Percentiles rank a stretch among this genome's conserved stretches.
phyloP scores from a whole-genome alignment of 2,329 filamentous ascomycete species.

The Trichoderma sp. region DNA sequence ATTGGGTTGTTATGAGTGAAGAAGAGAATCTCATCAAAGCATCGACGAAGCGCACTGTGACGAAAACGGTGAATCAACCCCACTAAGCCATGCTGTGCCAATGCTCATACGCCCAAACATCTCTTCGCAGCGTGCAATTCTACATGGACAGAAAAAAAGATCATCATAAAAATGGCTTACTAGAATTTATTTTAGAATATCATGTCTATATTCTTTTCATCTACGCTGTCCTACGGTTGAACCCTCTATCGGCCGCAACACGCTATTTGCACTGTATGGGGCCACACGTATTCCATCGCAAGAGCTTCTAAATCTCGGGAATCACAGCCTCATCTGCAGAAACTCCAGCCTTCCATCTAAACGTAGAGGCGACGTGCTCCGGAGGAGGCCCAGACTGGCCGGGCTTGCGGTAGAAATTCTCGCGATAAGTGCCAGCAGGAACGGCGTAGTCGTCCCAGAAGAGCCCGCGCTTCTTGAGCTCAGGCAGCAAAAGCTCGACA shows the following conservation, averaged over 20 bases:
- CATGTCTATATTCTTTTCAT: background rate
- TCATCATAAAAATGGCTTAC: background rate
- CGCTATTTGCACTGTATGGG: background rate
- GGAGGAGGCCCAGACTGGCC: constrained; percentile 53
- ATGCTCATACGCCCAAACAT: background rate
- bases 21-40: constrained; percentile 4
- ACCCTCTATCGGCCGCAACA: background rate
- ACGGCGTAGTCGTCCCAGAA: constrained; percentile 59
- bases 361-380: constrained; percentile 55
- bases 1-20: background rate
- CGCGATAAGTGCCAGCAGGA: constrained; percentile 59
- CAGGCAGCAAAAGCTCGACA: constrained; percentile 64
- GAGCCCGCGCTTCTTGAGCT: constrained; percentile 59
- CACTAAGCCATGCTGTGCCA: background rate
- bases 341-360: constrained; percentile 41
- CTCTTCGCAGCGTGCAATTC: background rate
- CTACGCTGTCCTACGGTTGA: background rate
- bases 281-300: background rate
- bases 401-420: constrained; percentile 57
- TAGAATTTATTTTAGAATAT: background rate
- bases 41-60: constrained; percentile 9
- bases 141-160: background rate
- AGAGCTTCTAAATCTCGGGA: constrained; percentile 21
- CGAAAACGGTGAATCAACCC: background rate
- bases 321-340: constrained; percentile 22